Evolutionary conservation across 345 rosid genomes (phyloP), one percentile per base, ranked within the genome.

Genomic region (Limnanthes douglasii): DNA sequence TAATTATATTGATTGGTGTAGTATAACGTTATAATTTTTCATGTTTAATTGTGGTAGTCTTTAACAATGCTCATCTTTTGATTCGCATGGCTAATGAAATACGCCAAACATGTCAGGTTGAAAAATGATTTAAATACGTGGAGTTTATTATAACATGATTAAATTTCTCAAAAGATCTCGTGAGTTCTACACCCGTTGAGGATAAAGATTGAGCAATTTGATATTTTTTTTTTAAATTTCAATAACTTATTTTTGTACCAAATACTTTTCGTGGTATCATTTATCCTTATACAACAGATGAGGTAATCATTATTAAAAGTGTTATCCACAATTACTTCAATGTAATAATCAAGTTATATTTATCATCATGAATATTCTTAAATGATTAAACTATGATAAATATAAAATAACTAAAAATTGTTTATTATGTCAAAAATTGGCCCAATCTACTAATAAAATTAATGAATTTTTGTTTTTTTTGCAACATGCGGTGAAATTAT

Each of bases 221-320:
- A 23, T 15, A 44, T 3, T 17, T 28, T 21, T 31, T 11, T 19
- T 35, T 15, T 15, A n/a, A 0, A 5, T 5, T 14, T 32, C 11
- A 6, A n/a, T 46, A 10, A 29, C 36, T 27, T n/a, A 7, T 21
- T 19, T 11, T 19, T 36, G 30, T 49, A 26, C 41, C 31, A 37
- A 41, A 34, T 27, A 43, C 39, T 34, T n/a, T 39, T 38, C 33
- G 47, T 41, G 62, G 50, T 21, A 37, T 28, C 21, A 15, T 64
- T 51, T 36, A 52, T 59, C 14, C 41, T 13, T 11, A 15, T 66
- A 78, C 72, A 90, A 94, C 59, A 54, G 74, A 53, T 46, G 98
- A 90, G 59, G 82, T 90, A n/a, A 94, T 90, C 43, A 65, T 84
- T 54, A 90, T 90, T 43, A 84, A 90, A 67, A 84, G 95, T 66